phyloP scores from a whole-genome alignment of 306 rosid species.

The Comarum palustre region DNA sequence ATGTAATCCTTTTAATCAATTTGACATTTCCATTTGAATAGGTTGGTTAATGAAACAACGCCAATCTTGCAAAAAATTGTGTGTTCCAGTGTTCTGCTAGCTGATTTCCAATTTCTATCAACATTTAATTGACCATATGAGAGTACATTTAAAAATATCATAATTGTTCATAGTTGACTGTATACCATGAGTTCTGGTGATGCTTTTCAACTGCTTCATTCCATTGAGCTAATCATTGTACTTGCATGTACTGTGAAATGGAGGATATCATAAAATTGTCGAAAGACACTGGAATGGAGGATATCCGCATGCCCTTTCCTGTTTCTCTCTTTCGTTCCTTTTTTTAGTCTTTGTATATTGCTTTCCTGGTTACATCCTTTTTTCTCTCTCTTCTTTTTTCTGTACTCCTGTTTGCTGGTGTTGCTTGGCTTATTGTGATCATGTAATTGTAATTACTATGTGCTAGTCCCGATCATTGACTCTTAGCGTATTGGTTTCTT shows the following conservation, averaged over 20 bases:
- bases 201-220: not conserved
- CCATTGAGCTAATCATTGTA: not conserved
- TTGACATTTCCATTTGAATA: no score
- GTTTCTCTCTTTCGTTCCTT: not conserved
- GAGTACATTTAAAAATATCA: no score
- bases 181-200: not conserved
- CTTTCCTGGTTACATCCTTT: constrained; percentile 7
- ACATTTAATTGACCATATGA: no score
- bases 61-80: no score
- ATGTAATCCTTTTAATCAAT: no score
- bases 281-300: not conserved
- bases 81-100: no score
- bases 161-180: not conserved
- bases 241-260: not conserved
- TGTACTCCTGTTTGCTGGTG: not conserved
- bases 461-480: constrained; percentile 19
- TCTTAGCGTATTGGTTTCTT: constrained; percentile 22
- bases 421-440: constrained; percentile 2
- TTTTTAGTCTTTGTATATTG: constrained; percentile 5
- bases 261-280: no score
- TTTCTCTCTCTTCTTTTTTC: not conserved
- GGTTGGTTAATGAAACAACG: no score
- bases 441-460: not conserved
- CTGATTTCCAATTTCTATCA: no score
- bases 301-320: not conserved